A percentile compares a stretch with the other conserved stretches of the same genome.
Conservation (phyloP, 2,329 filamentous ascomycete genomes). For the Curvularia verruculosa region DNA sequence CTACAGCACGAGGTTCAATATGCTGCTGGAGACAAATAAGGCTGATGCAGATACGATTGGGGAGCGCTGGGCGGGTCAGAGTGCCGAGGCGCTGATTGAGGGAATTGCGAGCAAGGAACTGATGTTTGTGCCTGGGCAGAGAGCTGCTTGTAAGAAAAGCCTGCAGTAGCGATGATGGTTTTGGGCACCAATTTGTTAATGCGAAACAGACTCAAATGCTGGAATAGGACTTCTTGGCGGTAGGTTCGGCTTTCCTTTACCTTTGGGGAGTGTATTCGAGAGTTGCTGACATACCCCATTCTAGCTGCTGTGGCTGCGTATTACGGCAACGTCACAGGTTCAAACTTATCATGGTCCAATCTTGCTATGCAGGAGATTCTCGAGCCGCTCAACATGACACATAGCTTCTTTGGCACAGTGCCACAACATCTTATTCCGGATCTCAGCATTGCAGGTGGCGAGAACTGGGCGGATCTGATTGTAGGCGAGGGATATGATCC, state of each 20-base stretch:
- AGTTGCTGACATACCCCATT: slow-evolving; percentile 5
- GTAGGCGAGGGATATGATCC: slow-evolving; percentile 41
- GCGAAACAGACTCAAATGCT: slow-evolving; percentile 34
- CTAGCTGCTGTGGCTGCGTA: slow-evolving; percentile 32
- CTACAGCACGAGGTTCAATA: slow-evolving; percentile 41
- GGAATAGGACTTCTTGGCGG: slow-evolving; percentile 36
- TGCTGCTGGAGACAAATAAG: slow-evolving; percentile 31
- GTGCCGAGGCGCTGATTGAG: slow-evolving; percentile 27
- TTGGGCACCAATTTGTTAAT: neutral
- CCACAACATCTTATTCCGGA: slow-evolving; percentile 24
- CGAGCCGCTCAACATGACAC: slow-evolving; percentile 32
- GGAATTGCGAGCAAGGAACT: slow-evolving; percentile 24
- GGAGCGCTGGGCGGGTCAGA: slow-evolving; percentile 31
- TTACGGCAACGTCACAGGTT: slow-evolving; percentile 28
- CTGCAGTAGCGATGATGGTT: neutral
- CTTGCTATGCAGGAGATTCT: slow-evolving; percentile 29
- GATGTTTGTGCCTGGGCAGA: slow-evolving; percentile 41
- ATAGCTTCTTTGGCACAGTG: slow-evolving; percentile 34
- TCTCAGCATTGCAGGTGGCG: slow-evolving; percentile 34
- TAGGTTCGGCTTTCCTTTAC: neutral
- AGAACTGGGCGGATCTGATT: slow-evolving; percentile 36
- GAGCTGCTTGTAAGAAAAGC: slow-evolving; percentile 26
- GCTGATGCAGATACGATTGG: slow-evolving; percentile 36
- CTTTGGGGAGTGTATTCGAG: too few relatives aligned
- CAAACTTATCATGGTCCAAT: slow-evolving; percentile 32